A percentile compares a stretch with the other conserved stretches of the same genome.
Evolutionary conservation across 768 basidiomycete genomes (phyloP).

Genomic region (Boletus pseudopeckii): DNA sequence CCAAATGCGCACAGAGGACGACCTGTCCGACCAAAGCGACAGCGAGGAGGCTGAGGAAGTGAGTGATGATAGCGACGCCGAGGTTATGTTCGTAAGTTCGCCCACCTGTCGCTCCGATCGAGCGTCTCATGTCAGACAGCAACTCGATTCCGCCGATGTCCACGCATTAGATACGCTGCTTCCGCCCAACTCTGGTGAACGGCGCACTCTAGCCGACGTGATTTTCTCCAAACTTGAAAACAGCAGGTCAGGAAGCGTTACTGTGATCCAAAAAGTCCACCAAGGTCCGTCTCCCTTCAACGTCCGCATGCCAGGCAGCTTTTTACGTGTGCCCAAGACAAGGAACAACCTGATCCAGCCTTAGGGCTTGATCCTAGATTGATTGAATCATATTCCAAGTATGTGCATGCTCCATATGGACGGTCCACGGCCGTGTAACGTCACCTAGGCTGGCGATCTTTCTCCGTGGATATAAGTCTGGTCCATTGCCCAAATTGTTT

Average conservation of each 20-base stretch:
- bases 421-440: conserved; percentile 1
- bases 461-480: conserved; percentile 87
- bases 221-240: conserved; percentile 91
- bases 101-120: conserved; percentile 1
- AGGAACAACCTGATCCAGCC: conserved; percentile 69
- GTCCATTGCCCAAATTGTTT: conserved; percentile 93
- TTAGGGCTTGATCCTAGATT: conserved; percentile 89
- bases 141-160: conserved; percentile 90
- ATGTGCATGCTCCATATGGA: conserved; percentile 28
- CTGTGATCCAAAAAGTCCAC: conserved; percentile 56
- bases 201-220: conserved; percentile 91
- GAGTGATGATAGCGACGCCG: conserved; percentile 39
- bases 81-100: conserved; percentile 57
- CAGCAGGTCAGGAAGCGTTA: conserved; percentile 49
- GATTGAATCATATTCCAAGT: conserved; percentile 93
- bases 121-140: conserved; percentile 37
- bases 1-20: conserved; percentile 34
- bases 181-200: conserved; percentile 70
- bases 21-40: conserved; percentile 59
- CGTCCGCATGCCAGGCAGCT: not conserved
- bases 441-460: conserved; percentile 73
- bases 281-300: conserved; percentile 41
- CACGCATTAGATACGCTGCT: conserved; percentile 79
- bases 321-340: conserved; percentile 33
- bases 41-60: conserved; percentile 27